Percentiles rank a stretch among this genome's conserved stretches.
Evolutionary conservation across 805 yeast genomes (phyloP).

Genomic region (Suhomyces sp.): DNA sequence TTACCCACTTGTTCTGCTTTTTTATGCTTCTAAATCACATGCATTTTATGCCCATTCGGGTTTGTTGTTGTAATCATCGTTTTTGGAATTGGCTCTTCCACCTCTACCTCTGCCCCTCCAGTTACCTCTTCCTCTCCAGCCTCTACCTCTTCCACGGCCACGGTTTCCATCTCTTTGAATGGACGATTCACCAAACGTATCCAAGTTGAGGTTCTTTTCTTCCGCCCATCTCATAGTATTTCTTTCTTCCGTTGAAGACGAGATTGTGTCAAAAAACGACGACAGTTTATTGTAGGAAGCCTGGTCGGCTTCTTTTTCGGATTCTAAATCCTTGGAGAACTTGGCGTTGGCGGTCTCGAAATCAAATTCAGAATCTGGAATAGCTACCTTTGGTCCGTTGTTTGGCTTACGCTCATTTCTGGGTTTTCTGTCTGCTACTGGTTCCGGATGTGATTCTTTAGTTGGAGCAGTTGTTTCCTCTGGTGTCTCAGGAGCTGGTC

Average conservation of each 20-base stretch:
- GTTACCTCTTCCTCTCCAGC: constrained; percentile 46
- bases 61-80: constrained; percentile 13
- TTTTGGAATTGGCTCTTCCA: constrained; percentile 23
- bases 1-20: not conserved
- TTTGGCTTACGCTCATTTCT: constrained; percentile 9
- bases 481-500: constrained; percentile 13
- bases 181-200: constrained; percentile 78
- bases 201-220: constrained; percentile 70
- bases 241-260: constrained; percentile 59
- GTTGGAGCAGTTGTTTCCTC: constrained; percentile 31
- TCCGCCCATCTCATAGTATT: constrained; percentile 61
- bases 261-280: constrained; percentile 85
- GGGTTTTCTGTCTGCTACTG: constrained; percentile 15
- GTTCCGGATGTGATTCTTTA: constrained; percentile 8
- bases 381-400: constrained; percentile 20
- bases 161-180: constrained; percentile 30
- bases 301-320: constrained; percentile 30
- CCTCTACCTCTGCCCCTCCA: constrained; percentile 14
- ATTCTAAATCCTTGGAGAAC: constrained; percentile 51
- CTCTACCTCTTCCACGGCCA: constrained; percentile 33
- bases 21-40: not conserved
- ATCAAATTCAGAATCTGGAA: constrained; percentile 66
- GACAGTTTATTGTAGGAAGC: constrained; percentile 66
- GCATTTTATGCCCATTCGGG: constrained; percentile 17
- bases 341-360: constrained; percentile 72